Evolutionary conservation across 2,329 filamentous ascomycete species (phyloP), one percentile per base, ranked within the genome.

Genomic region (Trichoderma cornu-damae): DNA sequence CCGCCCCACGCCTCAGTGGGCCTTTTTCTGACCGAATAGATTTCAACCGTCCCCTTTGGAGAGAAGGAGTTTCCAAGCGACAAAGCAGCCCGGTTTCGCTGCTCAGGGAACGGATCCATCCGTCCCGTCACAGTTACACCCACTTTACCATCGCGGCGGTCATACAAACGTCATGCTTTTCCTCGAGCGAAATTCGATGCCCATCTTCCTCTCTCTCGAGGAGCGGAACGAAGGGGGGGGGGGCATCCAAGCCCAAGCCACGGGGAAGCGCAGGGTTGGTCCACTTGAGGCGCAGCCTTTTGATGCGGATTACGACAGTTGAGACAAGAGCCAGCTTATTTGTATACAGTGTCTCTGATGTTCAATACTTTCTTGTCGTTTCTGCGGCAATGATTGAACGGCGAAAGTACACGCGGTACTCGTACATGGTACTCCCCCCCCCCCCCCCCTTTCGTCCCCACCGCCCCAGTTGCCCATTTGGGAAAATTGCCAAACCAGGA

Each of bases 241-340:
- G 28, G 28, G 28, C 37, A 16, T 38, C 16, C n/a, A 18, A n/a
- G n/a, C 20, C 38, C 40, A 44, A 55, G 51, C 51, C 51, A 55
- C 51, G 51, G 51, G 40, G 42, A 55, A 55, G 42, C 32, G 42
- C 42, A 46, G 40, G 22, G 30, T 22, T 22, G 51, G 42, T 55
- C 51, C 51, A 55, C 51, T 38, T 38, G 51, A 55, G 51, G 51
- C 51, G 51, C 51, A 55, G 51, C 49, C 49, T 16, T 20, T 34
- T n/a, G n/a, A 42, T 52, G 49, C 51, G 51, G 51, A 55, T 55
- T 55, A 55, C 51, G 51, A 55, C 51, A 47, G 46, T 40, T 55
- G 40, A 55, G 51, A 55, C 51, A 52, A 28, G n/a, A 38, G 24
- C 20, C 48, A 46, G 32, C 51, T 46, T 54, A 54, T 38, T n/a